A percentile compares a stretch with the other conserved stretches of the same genome.
Evolutionary conservation across 176 grass and related monocot genomes (phyloP).

Genomic region (Canna indica): DNA sequence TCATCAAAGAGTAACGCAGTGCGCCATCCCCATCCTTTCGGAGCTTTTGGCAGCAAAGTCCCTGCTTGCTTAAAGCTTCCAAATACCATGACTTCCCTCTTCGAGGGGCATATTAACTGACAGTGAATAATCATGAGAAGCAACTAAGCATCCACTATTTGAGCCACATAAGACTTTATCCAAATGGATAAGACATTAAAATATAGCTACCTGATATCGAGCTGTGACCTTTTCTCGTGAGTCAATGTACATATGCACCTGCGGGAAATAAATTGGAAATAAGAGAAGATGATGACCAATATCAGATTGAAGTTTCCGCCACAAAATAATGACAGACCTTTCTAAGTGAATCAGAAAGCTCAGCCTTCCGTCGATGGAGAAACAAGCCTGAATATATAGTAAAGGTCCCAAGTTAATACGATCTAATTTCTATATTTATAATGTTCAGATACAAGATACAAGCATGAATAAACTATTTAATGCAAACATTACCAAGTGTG

Average conservation of each 20-base stretch:
- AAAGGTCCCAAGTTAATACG: neutral
- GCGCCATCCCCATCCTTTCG: conserved; percentile 98
- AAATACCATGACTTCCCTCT: conserved; percentile 84
- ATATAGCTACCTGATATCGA: conserved; percentile 67
- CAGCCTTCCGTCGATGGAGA: conserved; percentile 89
- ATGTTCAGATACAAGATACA: conserved; percentile 1
- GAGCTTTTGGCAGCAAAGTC: conserved; percentile 84
- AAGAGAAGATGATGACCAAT: conserved; percentile 2
- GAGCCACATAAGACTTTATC: neutral
- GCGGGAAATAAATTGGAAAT: conserved; percentile 21
- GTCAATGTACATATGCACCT: conserved; percentile 75
- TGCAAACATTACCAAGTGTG: conserved; percentile 63
- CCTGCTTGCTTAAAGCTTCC: conserved; percentile 92
- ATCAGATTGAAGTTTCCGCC: conserved; percentile 3
- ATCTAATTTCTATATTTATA: neutral
- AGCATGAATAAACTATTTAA: conserved; percentile 2
- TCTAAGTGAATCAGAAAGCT: conserved; percentile 54
- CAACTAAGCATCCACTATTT: neutral
- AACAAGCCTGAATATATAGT: conserved; percentile 69
- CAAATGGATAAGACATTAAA: neutral
- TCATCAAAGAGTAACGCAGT: conserved; percentile 90
- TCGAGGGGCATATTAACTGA: conserved; percentile 94
- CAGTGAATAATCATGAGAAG: conserved; percentile 1
- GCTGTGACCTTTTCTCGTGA: conserved; percentile 91
- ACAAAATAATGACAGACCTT: conserved; percentile 51